These are phyloP conservation scores for Ophiostoma perfectum DNA, from an alignment of 2,329 filamentous ascomycete species.

Conservation along the genomic window DNA sequence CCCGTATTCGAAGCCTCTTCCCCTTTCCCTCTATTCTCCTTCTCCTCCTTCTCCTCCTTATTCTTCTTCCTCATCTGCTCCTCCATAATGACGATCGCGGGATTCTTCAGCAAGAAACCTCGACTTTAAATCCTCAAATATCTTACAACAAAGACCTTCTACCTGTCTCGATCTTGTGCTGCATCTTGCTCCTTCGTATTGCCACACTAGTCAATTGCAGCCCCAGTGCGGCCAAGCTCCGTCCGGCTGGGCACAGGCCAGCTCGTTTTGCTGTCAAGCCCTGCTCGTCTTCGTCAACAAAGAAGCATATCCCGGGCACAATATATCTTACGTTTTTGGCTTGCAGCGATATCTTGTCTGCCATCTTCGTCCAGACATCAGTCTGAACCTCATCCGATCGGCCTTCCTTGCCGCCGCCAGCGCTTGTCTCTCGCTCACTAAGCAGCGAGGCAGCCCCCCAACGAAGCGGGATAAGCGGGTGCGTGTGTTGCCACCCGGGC, in stretches of 20 bases:
- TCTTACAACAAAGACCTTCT: not conserved
- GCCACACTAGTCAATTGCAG: not conserved
- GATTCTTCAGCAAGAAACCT: conserved; percentile 2
- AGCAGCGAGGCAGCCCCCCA: not conserved
- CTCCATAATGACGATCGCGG: not conserved
- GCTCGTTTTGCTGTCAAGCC: not conserved
- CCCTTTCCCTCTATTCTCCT: not conserved
- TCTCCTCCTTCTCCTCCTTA: not conserved
- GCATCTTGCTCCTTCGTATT: not conserved
- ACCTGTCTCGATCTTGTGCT: not conserved
- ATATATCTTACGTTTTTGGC: not conserved
- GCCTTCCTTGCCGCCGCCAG: not conserved
- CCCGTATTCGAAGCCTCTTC: not conserved
- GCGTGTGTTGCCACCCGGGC: conserved; percentile 1
- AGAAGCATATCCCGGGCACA: not conserved
- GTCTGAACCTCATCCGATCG: not conserved
- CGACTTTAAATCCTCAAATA: not conserved
- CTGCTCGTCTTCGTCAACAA: not conserved
- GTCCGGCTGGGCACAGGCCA: not conserved
- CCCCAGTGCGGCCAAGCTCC: not conserved
- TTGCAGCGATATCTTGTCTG: not conserved
- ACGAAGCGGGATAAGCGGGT: conserved; percentile 9
- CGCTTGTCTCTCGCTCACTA: not conserved
- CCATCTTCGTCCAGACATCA: not conserved
- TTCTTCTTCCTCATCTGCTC: not conserved